Base-by-base conservation (phyloP, 2,329 filamentous ascomycete genomes). In the Arthrinium puccinioides region DNA sequence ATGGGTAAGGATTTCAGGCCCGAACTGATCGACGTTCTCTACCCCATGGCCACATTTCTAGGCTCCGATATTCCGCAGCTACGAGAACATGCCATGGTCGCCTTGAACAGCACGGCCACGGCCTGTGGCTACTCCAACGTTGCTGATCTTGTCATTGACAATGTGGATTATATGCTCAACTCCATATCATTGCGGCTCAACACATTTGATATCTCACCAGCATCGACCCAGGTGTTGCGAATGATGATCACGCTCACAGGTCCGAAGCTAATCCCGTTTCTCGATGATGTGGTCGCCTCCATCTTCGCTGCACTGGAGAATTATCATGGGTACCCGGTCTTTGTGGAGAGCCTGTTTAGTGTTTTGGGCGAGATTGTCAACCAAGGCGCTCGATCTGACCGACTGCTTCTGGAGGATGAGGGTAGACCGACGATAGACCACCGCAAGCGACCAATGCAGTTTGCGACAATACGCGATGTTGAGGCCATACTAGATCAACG, bases 161-260 rank as follows among this genome's bases (percentile, higher is more conserved):
- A 98, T 43, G 89, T 87, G 13, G 92, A 98, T 59, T 98, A 98
- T 57, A 84, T 98, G 62, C 82, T 97, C 43, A 97, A 97, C 54
- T 87, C 92, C 0, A 79, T 98, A 13, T 87, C 86, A 0, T 63
- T 97, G 42, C 85, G 88, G 44, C 73, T 98, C 7, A 96, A 95
- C 50, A 87, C 86, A 0, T 87, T 96, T 46, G 88, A 96, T 46
- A 82, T 97, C 36, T 90, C 88, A 1, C 89, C 90, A 2, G 85
- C 94, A 44, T 88, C 87, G 4, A 88, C 89, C 3, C 84, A 90
- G 48, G 92, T 97, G 2, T 63, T 98, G 33, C 74, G 84, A 6
- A 96, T 98, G 89, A 94, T 97, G 85, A 80, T 97, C 42, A 80
- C 77, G 19, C 72, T 98, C 11, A 87, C 88, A 14, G 92, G 92